phyloP scores from a whole-genome alignment of 2,329 filamentous ascomycete species.

The Lecanicillium sp. region DNA sequence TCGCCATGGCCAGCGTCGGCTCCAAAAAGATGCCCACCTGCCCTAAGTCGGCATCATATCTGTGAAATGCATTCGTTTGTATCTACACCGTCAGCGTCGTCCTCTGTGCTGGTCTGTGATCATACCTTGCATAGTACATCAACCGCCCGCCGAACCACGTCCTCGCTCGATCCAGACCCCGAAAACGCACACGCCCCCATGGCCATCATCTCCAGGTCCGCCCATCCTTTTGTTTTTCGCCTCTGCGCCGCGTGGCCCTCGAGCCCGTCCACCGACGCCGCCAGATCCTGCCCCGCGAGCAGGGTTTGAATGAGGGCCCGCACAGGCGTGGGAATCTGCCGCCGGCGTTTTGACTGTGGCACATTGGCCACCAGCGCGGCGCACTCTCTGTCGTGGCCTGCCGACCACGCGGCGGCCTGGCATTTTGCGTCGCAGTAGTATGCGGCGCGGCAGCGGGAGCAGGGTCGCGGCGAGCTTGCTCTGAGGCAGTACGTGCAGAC shows the following conservation, averaged over 20 bases:
- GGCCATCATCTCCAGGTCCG: conserved; percentile 42
- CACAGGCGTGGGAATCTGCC: conserved; percentile 44
- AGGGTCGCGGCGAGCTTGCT: conserved; percentile 26
- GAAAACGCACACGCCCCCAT: conserved; percentile 33
- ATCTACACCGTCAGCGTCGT: conserved; percentile 30
- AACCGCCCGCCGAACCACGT: conserved; percentile 30
- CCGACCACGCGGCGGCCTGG: conserved; percentile 46
- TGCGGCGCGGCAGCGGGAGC: conserved; percentile 44
- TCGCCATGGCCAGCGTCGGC: conserved; percentile 48
- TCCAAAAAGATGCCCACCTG: conserved; percentile 50
- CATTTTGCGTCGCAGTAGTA: conserved; percentile 48
- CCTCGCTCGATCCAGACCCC: conserved; percentile 26
- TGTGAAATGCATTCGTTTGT: conserved; percentile 55
- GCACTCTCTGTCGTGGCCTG: conserved; percentile 49
- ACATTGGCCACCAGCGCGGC: conserved; percentile 28
- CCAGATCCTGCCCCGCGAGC: conserved; percentile 25
- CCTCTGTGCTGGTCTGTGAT: neutral
- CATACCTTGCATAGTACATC: conserved; percentile 47
- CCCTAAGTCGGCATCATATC: conserved; percentile 43
- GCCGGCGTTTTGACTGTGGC: conserved; percentile 12
- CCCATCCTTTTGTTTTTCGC: conserved; percentile 28
- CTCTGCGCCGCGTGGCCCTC: conserved; percentile 39
- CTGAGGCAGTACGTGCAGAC: conserved; percentile 45
- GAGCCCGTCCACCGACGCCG: conserved; percentile 27
- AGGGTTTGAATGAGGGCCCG: conserved; percentile 46